Evolutionary conservation across 108 stramenopile genomes (phyloP).

Genomic region (Poteriospumella lacustris): DNA sequence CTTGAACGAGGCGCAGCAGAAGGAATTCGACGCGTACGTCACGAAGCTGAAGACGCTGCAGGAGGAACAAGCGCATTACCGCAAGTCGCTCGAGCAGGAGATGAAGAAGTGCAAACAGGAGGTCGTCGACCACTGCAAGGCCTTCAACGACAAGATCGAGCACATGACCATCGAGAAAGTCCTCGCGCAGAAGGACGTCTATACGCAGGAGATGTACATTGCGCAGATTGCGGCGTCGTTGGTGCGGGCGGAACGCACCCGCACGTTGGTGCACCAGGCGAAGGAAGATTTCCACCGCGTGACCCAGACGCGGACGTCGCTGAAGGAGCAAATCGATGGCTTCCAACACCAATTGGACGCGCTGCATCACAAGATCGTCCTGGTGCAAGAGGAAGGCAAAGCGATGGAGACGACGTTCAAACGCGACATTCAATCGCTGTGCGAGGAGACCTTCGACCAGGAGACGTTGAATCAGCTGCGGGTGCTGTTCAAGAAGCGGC

Average conservation of each 20-base stretch:
- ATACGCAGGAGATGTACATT: constrained; percentile 50
- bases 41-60: constrained; percentile 36
- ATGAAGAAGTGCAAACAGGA: constrained; percentile 55
- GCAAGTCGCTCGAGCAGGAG: constrained; percentile 58
- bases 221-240: constrained; percentile 41
- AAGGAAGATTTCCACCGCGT: constrained; percentile 37
- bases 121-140: constrained; percentile 41
- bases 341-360: constrained; percentile 25
- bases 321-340: constrained; percentile 33
- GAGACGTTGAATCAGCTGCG: constrained; percentile 42
- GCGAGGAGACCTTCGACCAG: constrained; percentile 53
- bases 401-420: constrained; percentile 52
- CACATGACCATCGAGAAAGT: constrained; percentile 18
- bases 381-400: constrained; percentile 34
- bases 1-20: constrained; percentile 52
- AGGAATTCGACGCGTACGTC: constrained; percentile 49
- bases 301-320: constrained; percentile 34
- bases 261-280: constrained; percentile 27
- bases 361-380: neutral
- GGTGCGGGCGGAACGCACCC: constrained; percentile 42
- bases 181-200: constrained; percentile 15
- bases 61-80: constrained; percentile 43
- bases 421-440: constrained; percentile 41
- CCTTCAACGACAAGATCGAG: constrained; percentile 51
- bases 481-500: too few species aligned